Percentiles rank a stretch among this genome's conserved stretches.
phyloP scores from a whole-genome alignment of 768 basidiomycete species.

The Leucosporidium creatinivorum region DNA sequence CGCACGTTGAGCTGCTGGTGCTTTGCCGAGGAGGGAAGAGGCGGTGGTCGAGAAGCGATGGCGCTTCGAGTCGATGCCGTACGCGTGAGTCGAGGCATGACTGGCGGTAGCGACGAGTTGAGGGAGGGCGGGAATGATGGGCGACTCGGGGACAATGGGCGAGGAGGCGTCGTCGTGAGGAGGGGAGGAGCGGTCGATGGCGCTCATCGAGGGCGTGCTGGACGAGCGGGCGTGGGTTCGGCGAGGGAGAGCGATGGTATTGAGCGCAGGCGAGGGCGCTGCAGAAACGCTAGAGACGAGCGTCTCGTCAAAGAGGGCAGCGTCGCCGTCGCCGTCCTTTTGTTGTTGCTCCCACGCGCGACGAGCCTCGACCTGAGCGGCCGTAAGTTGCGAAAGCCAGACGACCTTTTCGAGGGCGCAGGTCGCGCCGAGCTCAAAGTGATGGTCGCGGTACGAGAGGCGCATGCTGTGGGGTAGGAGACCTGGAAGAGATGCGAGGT shows the following conservation, averaged over 20 bases:
- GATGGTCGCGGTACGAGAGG: slow-evolving; percentile 59
- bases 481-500: slow-evolving; percentile 46
- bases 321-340: slow-evolving; percentile 28
- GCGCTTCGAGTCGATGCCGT: not conserved
- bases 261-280: slow-evolving; percentile 34
- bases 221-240: slow-evolving; percentile 13
- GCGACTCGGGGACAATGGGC: not conserved
- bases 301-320: slow-evolving; percentile 53
- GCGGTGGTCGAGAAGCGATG: slow-evolving; percentile 26
- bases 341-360: slow-evolving; percentile 14
- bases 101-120: not conserved
- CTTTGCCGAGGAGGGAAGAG: slow-evolving; percentile 48
- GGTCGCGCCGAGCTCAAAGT: slow-evolving; percentile 78
- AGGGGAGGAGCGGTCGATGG: not conserved
- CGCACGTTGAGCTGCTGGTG: slow-evolving; percentile 57
- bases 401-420: slow-evolving; percentile 75
- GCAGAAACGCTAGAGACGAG: slow-evolving; percentile 58
- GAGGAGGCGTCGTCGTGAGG: slow-evolving; percentile 4
- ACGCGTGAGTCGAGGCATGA: slow-evolving; percentile 37
- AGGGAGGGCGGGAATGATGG: not conserved
- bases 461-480: slow-evolving; percentile 75
- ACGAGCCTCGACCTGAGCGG: slow-evolving; percentile 42
- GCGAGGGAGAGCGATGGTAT: not conserved
- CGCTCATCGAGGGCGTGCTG: slow-evolving; percentile 10
- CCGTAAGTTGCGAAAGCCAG: slow-evolving; percentile 69